Evolutionary conservation across 116 monocot genomes (phyloP).

Genomic region (Cymodocea nodosa): DNA sequence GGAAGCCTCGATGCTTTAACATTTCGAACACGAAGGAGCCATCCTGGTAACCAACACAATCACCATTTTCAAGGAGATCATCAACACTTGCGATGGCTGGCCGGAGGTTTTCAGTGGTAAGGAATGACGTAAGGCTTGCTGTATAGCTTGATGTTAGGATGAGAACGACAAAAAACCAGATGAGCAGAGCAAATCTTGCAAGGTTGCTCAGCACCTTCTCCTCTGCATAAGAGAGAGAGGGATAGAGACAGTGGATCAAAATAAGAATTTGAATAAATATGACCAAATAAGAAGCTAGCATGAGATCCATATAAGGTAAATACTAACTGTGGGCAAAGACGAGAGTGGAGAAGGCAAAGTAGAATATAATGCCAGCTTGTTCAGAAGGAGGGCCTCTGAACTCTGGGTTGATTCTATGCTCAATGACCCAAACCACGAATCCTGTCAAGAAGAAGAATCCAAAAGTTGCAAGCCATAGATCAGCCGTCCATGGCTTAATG

Average conservation of each 20-base stretch:
- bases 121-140: conserved; percentile 19
- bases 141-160: conserved; percentile 28
- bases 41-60: conserved; percentile 20
- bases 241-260: not conserved
- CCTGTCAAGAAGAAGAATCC: conserved; percentile 27
- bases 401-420: conserved; percentile 24
- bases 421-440: conserved; percentile 29
- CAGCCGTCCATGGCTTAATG: conserved; percentile 18
- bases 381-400: conserved; percentile 19
- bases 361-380: conserved; percentile 23
- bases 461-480: conserved; percentile 25
- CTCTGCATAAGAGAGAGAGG: conserved; percentile 4
- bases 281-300: not conserved
- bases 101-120: conserved; percentile 14
- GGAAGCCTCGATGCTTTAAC: conserved; percentile 8
- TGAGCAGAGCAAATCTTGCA: conserved; percentile 15
- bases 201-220: conserved; percentile 20
- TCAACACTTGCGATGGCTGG: conserved; percentile 10
- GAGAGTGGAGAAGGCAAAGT: conserved; percentile 27
- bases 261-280: not conserved
- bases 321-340: conserved; percentile 22
- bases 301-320: not conserved
- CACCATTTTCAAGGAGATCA: conserved; percentile 11
- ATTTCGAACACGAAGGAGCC: conserved; percentile 20
- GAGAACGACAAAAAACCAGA: conserved; percentile 30